Base-by-base conservation (phyloP, 805 yeast genomes). In the Saccharomycopsis malanga region DNA sequence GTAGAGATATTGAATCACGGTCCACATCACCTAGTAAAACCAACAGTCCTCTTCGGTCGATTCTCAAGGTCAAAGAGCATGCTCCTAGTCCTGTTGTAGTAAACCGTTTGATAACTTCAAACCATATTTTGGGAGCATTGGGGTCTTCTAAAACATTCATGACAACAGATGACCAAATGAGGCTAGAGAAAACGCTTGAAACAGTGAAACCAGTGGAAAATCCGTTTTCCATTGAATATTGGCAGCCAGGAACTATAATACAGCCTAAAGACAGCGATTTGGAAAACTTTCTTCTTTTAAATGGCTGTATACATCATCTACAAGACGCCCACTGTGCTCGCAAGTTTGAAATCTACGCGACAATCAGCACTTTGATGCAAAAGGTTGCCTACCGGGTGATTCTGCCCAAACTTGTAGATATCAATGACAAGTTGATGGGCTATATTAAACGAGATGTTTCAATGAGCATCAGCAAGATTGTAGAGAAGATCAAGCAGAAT, bases 341-440 rank as follows among this genome's bases (percentile, higher is more conserved):
- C 10, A 52, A 52, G 38, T 48, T 52, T 21, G 54, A 52, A 27
- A 37, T 52, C 18, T 52, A 49, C 48, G 54, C 54, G 4, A 34
- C 48, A 12, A 6, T 52, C 2, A 45, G 49, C 25, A 34, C 21
- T 14, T 20, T 41, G 4, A 15, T 49, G 6, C 44, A 36, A 23
- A 39, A 45, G 14, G 35, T 34, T 24, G n/a, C 34, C 1, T 34
- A 35, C 9, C 21, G n/a, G 3, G 17, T 36, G 20, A 12, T 48
- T 2, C 15, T 34, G 2, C 25, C 14, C 10, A 41, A 38, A 22
- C 22, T 50, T 15, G 27, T 15, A 15, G 18, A 46, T 6, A 25
- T 40, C 23, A 25, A 12, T 18, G 32, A 30, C 14, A 18, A 4
- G 22, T 27, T 48, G n/a, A n/a, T 45, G 3, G 14, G 24, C 3